Evolutionary conservation across 225 moss, liverwort and hornwort genomes (phyloP).

Genomic region (Marchantia paleacea): DNA sequence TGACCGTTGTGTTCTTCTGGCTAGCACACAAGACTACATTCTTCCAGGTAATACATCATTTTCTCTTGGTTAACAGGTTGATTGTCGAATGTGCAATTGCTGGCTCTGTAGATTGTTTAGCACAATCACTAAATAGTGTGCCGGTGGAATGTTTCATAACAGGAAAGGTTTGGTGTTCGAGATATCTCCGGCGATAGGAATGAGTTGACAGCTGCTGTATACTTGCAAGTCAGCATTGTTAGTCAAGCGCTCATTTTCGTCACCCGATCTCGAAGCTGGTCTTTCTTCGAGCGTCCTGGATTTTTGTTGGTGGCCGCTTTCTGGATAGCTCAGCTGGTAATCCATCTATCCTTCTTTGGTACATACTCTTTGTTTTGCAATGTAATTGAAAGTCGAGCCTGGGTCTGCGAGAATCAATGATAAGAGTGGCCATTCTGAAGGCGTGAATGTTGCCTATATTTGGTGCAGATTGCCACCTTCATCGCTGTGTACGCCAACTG

Average conservation of each 20-base stretch:
- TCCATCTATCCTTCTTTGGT: not conserved
- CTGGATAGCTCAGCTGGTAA: slow-evolving; percentile 26
- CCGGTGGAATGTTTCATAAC: not conserved
- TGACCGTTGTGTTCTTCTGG: slow-evolving; percentile 65
- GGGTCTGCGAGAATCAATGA: no score
- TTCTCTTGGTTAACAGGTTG: not conserved
- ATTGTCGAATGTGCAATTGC: not conserved
- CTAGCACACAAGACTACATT: slow-evolving; percentile 46
- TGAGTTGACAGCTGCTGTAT: slow-evolving; percentile 33
- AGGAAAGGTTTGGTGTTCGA: slow-evolving; percentile 22
- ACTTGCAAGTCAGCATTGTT: slow-evolving; percentile 49
- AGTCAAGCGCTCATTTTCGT: slow-evolving; percentile 36
- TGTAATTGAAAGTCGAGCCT: no score
- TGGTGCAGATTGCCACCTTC: slow-evolving; percentile 54
- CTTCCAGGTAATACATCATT: slow-evolving; percentile 27
- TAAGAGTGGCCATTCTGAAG: no score
- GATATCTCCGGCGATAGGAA: slow-evolving; percentile 12
- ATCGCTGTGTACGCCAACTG: slow-evolving; percentile 63
- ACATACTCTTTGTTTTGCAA: no score
- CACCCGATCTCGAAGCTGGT: slow-evolving; percentile 26
- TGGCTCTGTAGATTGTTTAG: not conserved
- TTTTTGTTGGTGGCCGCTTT: slow-evolving; percentile 21
- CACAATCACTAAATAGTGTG: not conserved
- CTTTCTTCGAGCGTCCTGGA: slow-evolving; percentile 25
- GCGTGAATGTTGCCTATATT: not conserved